Base-by-base conservation (phyloP, 805 yeast genomes). In the Ogataea siamensis region DNA sequence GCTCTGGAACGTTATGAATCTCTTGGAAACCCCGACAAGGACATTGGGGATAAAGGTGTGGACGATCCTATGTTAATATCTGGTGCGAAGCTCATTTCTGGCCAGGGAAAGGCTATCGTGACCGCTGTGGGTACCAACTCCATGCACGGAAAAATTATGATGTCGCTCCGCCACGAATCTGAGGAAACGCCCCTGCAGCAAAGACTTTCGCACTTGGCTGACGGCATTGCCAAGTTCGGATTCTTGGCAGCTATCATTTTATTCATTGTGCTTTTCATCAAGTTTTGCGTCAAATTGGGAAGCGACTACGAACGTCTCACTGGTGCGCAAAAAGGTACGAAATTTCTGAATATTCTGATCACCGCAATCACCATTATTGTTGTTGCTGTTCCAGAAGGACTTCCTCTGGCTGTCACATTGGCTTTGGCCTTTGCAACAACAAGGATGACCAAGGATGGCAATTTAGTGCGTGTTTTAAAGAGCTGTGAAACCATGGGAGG, bases 401-500 rank as follows among this genome's bases (percentile, higher is more conserved):
- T 93, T 40, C 99, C 99, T 1, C 70, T 93, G 40, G 99, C 99
- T 2, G 99, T 93, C 12, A 93, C 99, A 1, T 71, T 93, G 32
- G 96, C 99, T 0, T 70, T 93, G 49, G 99, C 99, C 0, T 93
- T 93, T 68, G 99, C 99, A 2, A 93, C 99, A 2, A 89, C 96
- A 7, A 76, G 98, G 63, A 93, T 93, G 99, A 88, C 95, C 14
- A 84, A 85, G 60, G 96, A 93, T 60, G 95, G 94, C 47, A 91
- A 91, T 59, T 70, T 93, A 54, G 99, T 93, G n/a, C 79, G 99
- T 53, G 95, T 87, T 7, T 70, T 93, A 49, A 82, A 81, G 55
- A 82, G 95, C 31, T 93, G 99, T 73, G 99, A 93, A 64, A 93
- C 96, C 12, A 91, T 93, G 98, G 99, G 99, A 28, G 87, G 95